Conservation (phyloP, 2,329 filamentous ascomycete species). For the Fusarium anthophilum region DNA sequence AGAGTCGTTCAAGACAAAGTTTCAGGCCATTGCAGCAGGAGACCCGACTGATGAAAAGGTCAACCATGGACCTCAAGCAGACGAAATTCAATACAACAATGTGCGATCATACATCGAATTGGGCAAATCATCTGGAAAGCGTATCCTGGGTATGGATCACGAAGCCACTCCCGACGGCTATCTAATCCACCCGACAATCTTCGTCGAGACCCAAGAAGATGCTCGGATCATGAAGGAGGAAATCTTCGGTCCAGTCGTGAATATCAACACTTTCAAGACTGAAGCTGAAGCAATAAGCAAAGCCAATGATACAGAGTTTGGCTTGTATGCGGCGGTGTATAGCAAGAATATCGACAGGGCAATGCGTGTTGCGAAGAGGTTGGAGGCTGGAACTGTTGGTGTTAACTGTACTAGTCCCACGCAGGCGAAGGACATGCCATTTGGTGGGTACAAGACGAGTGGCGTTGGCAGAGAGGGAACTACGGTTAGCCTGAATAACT, state of each 20-base stretch:
- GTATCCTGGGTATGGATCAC: not conserved
- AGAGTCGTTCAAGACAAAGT: not conserved
- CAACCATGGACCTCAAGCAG: constrained; percentile 18
- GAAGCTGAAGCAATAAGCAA: constrained; percentile 46
- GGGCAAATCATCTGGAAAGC: not conserved
- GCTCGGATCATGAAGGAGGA: constrained; percentile 66
- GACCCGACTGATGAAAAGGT: not conserved
- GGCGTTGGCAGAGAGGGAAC: constrained; percentile 10
- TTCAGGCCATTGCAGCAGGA: not conserved
- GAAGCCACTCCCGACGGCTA: not conserved
- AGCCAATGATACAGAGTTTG: constrained; percentile 59
- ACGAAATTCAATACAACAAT: constrained; percentile 5
- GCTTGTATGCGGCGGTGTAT: constrained; percentile 65
- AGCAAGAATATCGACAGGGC: constrained; percentile 60
- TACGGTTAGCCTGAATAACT: constrained; percentile 16
- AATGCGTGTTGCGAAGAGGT: constrained; percentile 56
- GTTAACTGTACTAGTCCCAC: constrained; percentile 56
- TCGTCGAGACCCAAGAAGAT: constrained; percentile 30
- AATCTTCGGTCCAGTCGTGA: constrained; percentile 71
- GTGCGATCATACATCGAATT: constrained; percentile 9
- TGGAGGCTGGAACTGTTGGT: constrained; percentile 69
- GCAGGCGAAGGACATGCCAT: constrained; percentile 5
- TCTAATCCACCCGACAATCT: constrained; percentile 25
- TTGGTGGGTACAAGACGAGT: constrained; percentile 19
- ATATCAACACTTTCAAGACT: constrained; percentile 57